Evolutionary conservation across 1,139 yeast genomes (phyloP).

Genomic region (Protomyces inouyei): DNA sequence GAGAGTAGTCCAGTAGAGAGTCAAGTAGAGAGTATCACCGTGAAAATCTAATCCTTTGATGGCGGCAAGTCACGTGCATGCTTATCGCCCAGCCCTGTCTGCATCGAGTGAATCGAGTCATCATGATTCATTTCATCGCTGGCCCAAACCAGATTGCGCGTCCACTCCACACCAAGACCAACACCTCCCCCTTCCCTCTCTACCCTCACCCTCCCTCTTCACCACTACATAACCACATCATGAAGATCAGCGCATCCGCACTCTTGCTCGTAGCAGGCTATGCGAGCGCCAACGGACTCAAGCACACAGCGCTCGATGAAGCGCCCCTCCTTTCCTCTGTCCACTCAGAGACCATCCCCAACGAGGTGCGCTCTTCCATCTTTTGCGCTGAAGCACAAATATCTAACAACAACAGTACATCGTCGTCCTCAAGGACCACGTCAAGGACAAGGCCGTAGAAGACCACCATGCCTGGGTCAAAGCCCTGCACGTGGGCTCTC

Average conservation of each 20-base stretch:
- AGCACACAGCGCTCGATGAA: slow-evolving; percentile 6
- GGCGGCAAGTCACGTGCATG: too few relatives aligned
- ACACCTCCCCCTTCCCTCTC: neutral
- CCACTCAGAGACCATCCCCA: slow-evolving; percentile 22
- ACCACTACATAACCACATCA: neutral
- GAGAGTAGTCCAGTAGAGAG: too few relatives aligned
- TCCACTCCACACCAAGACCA: neutral
- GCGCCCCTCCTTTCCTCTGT: slow-evolving; percentile 15
- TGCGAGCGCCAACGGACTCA: slow-evolving; percentile 4
- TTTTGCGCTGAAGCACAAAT: neutral
- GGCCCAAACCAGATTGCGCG: neutral
- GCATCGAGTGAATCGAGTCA: too few relatives aligned
- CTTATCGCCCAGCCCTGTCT: too few relatives aligned
- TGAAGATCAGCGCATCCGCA: neutral
- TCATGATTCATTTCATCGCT: too few relatives aligned
- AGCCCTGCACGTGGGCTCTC: slow-evolving; percentile 44
- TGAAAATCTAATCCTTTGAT: too few relatives aligned
- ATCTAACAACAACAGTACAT: slow-evolving; percentile 46
- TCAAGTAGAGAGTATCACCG: too few relatives aligned
- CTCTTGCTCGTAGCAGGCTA: slow-evolving; percentile 16
- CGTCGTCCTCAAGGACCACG: slow-evolving; percentile 63
- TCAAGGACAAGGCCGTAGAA: slow-evolving; percentile 49
- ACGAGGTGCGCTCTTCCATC: slow-evolving; percentile 19
- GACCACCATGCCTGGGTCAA: slow-evolving; percentile 65
- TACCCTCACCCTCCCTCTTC: neutral